phyloP scores from a whole-genome alignment of 2,329 filamentous ascomycete species.

The Thelonectria olida region DNA sequence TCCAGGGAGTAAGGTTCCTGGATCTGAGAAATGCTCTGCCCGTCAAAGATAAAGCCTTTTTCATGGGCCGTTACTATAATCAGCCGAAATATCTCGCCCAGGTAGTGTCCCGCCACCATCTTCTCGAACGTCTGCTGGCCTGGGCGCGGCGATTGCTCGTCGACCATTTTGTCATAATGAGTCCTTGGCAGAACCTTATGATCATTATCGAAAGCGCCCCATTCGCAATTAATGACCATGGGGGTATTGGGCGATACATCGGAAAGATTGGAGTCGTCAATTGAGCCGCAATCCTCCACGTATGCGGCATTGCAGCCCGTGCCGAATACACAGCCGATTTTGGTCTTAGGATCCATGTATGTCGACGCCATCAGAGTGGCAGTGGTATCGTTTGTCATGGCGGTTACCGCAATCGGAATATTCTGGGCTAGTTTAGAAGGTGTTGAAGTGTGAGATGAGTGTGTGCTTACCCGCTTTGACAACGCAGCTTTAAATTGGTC shows the following conservation, averaged over 20 bases:
- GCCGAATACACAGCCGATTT: constrained; percentile 97
- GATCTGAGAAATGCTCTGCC: constrained; percentile 82
- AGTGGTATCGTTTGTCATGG: constrained; percentile 97
- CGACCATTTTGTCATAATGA: constrained; percentile 85
- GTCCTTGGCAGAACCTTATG: constrained; percentile 87
- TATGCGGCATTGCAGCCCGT: constrained; percentile 98
- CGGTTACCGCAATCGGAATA: constrained; percentile 90
- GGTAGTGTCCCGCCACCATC: constrained; percentile 95
- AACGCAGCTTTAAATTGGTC: constrained; percentile 87
- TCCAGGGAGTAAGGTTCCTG: constrained; percentile 91
- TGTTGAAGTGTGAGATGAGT: too few relatives aligned
- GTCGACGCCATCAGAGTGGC: constrained; percentile 95
- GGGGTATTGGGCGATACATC: constrained; percentile 84
- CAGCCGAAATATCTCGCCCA: constrained; percentile 93
- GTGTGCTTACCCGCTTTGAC: constrained; percentile 58
- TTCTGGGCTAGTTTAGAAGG: constrained; percentile 68
- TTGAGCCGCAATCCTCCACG: constrained; percentile 91
- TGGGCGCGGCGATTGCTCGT: constrained; percentile 89
- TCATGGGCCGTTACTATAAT: constrained; percentile 87
- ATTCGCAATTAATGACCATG: constrained; percentile 98
- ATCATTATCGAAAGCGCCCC: constrained; percentile 96
- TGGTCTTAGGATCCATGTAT: constrained; percentile 94
- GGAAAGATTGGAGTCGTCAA: constrained; percentile 93
- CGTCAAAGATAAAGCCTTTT: constrained; percentile 81
- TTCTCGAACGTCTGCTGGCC: constrained; percentile 97